phyloP scores from a whole-genome alignment of 75 land plant genomes.

The Sequoia sempervirens region DNA sequence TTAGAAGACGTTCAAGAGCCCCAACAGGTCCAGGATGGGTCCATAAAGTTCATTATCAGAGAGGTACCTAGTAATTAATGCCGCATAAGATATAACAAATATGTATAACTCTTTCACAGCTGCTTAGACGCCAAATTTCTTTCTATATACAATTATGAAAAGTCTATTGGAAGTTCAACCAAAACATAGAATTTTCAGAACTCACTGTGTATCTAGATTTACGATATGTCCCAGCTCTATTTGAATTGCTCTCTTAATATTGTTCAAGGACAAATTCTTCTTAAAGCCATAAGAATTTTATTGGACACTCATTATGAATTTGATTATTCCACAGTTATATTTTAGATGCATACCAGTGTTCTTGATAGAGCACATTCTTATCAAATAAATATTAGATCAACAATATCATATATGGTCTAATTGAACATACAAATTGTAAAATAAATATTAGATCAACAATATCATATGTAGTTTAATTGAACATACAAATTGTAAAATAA shows the following conservation, averaged over 20 bases:
- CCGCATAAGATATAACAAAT: not conserved
- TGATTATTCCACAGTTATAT: not conserved
- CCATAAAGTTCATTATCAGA: slow-evolving; percentile 72
- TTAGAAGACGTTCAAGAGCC: slow-evolving; percentile 84
- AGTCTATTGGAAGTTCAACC: not conserved
- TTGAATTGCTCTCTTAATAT: slow-evolving; percentile 72
- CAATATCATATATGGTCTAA: not conserved
- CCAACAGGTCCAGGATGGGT: slow-evolving; percentile 80
- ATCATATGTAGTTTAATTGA: too few relatives aligned
- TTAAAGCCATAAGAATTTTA: not conserved
- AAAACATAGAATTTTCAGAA: not conserved
- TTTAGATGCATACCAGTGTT: not conserved
- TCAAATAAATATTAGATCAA: not conserved
- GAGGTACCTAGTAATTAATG: slow-evolving; percentile 53
- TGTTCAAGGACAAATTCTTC: slow-evolving; percentile 84
- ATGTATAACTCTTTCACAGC: not conserved
- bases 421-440: too few relatives aligned
- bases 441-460: too few relatives aligned
- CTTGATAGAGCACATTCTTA: not conserved
- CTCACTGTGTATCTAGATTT: slow-evolving; percentile 89
- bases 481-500: too few relatives aligned
- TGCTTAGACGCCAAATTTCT: not conserved
- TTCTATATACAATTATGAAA: not conserved
- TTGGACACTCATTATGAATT: not conserved
- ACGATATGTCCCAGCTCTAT: slow-evolving; percentile 78